These are phyloP conservation scores for Wolfiporia cocos DNA, from an alignment of 1,284 basidiomycete genomes.

Conservation along the genomic window DNA sequence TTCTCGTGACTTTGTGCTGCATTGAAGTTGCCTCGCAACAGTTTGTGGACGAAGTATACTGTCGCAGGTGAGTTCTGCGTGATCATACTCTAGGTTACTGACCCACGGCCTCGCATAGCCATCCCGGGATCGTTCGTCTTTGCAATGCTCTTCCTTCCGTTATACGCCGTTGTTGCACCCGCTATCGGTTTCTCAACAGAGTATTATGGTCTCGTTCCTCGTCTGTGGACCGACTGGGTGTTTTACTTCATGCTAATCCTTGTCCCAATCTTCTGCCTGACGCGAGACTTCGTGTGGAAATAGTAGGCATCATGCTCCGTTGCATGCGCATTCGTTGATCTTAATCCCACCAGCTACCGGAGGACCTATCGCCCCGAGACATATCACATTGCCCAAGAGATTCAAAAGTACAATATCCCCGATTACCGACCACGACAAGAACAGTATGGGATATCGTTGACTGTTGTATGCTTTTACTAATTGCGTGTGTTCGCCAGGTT, in stretches of 20 bases:
- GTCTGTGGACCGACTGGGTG: slow-evolving; percentile 80
- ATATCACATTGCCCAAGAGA: slow-evolving; percentile 97
- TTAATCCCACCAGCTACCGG: slow-evolving; percentile 57
- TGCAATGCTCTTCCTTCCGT: slow-evolving; percentile 89
- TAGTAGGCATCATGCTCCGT: slow-evolving; percentile 50
- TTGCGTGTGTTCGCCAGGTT: slow-evolving; percentile 51
- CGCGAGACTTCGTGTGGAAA: slow-evolving; percentile 95
- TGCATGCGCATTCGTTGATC: slow-evolving; percentile 1
- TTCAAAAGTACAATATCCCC: slow-evolving; percentile 96
- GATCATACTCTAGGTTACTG: neutral
- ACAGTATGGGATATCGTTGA: slow-evolving; percentile 58
- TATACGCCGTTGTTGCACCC: slow-evolving; percentile 89
- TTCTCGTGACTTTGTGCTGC: neutral
- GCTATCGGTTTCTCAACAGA: slow-evolving; percentile 88
- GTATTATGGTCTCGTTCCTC: slow-evolving; percentile 81
- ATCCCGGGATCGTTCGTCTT: slow-evolving; percentile 96
- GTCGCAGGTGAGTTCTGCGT: slow-evolving; percentile 68
- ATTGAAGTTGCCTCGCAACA: slow-evolving; percentile 27
- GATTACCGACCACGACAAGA: slow-evolving; percentile 97
- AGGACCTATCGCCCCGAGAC: slow-evolving; percentile 87
- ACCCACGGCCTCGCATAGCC: slow-evolving; percentile 33
- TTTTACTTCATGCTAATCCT: slow-evolving; percentile 91
- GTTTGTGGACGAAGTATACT: slow-evolving; percentile 99
- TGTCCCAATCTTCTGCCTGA: slow-evolving; percentile 84
- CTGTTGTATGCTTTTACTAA: no score